These are phyloP conservation scores for Alnus rubra DNA, from an alignment of 306 rosid species.

Conservation along the genomic window DNA sequence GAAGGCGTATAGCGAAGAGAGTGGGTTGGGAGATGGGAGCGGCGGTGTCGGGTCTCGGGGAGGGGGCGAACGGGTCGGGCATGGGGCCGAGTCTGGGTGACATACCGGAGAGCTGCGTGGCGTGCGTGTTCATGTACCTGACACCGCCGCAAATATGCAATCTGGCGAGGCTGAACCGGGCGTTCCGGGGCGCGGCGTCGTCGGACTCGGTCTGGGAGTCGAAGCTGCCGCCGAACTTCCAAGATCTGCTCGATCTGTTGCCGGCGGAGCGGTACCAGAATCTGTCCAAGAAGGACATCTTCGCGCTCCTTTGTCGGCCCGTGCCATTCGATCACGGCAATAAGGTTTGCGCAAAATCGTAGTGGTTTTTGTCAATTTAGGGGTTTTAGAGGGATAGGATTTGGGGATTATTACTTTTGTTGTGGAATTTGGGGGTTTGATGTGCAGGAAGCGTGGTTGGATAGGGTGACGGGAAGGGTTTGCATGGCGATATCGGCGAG, in stretches of 20 bases:
- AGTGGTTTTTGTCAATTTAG: background rate
- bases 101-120: constrained; percentile 89
- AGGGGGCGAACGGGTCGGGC: constrained; percentile 58
- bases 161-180: constrained; percentile 74
- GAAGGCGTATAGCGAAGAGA: background rate
- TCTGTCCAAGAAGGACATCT: constrained; percentile 70
- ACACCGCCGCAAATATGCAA: constrained; percentile 94
- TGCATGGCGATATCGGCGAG: constrained; percentile 72
- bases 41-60: constrained; percentile 62
- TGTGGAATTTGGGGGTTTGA: constrained; percentile 10
- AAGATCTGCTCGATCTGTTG: constrained; percentile 58
- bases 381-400: background rate
- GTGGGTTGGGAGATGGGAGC: constrained; percentile 58
- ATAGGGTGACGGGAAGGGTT: constrained; percentile 68
- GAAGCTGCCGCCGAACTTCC: constrained; percentile 77
- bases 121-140: constrained; percentile 75
- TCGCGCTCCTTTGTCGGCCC: constrained; percentile 66
- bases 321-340: constrained; percentile 63
- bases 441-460: constrained; percentile 84
- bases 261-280: constrained; percentile 59
- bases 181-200: constrained; percentile 90
- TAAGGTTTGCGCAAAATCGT: constrained; percentile 44
- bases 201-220: constrained; percentile 83
- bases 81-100: constrained; percentile 83
- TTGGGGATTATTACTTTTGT: background rate